Evolutionary conservation across 2,329 filamentous ascomycete species (phyloP).

Genomic region (Aspergillus pseudonomiae): DNA sequence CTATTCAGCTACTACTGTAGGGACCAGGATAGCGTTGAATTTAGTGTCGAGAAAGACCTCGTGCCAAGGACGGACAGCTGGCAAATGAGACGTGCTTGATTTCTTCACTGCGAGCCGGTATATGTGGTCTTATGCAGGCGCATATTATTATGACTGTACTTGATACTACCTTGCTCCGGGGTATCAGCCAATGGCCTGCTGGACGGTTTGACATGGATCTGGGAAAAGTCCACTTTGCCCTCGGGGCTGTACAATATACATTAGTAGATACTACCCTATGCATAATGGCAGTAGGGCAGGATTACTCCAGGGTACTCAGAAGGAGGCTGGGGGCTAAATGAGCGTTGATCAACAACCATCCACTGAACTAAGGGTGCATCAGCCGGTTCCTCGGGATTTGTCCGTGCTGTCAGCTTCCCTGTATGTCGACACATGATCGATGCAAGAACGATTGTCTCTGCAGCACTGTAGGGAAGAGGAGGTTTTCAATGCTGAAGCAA

Average conservation of each 20-base stretch:
- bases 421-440: neutral
- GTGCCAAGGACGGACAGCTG: neutral
- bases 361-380: neutral
- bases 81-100: neutral
- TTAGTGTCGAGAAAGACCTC: neutral
- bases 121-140: constrained; percentile 1
- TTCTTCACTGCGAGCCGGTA: neutral
- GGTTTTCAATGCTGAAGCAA: neutral
- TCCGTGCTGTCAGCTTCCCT: neutral
- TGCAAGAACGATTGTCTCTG: neutral
- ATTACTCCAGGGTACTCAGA: neutral
- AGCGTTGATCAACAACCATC: neutral
- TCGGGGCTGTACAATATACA: neutral
- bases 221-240: neutral
- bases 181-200: neutral
- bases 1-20: constrained; percentile 13
- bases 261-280: neutral
- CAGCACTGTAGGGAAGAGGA: neutral
- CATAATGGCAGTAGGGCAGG: neutral
- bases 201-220: neutral
- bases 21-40: constrained; percentile 6
- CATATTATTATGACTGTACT: neutral
- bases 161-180: neutral
- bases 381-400: neutral
- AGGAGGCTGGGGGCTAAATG: neutral